phyloP scores from a whole-genome alignment of 371 early-diverging fungal genomes.

The Haplosporangium sp. region DNA sequence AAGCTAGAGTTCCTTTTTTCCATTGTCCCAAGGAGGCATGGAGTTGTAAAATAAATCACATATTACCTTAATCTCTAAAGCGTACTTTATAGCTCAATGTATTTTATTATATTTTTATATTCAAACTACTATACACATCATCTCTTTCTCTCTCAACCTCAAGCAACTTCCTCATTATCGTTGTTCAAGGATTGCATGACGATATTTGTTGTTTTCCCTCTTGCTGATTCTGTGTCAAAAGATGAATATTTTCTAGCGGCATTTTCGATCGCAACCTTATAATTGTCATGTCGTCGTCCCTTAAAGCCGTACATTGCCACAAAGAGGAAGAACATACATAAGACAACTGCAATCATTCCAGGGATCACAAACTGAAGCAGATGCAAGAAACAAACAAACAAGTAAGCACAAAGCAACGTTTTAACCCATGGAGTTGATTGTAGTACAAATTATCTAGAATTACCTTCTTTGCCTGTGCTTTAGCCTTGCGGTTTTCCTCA shows the following conservation, averaged over 20 bases:
- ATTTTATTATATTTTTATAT: neutral
- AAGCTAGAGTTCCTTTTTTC: slow-evolving; percentile 8
- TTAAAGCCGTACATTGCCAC: too few relatives aligned
- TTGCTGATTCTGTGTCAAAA: neutral
- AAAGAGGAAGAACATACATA: too few relatives aligned
- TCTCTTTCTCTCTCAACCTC: too few relatives aligned
- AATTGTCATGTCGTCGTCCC: too few relatives aligned
- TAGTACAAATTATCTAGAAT: too few relatives aligned
- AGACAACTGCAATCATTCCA: too few relatives aligned
- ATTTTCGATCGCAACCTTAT: too few relatives aligned
- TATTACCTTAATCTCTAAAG: neutral
- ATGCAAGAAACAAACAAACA: too few relatives aligned
- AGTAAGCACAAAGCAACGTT: too few relatives aligned
- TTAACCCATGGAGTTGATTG: too few relatives aligned
- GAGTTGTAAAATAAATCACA: slow-evolving; percentile 11
- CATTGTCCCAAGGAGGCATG: neutral
- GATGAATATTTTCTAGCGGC: neutral
- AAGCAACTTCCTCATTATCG: neutral
- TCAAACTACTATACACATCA: too few relatives aligned
- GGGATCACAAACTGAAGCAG: too few relatives aligned
- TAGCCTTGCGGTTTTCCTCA: slow-evolving; percentile 30
- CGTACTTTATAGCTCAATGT: neutral
- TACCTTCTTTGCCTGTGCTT: slow-evolving; percentile 38
- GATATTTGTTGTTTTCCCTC: neutral
- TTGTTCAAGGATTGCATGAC: neutral